Conservation (phyloP, 148 eudicot species). For the Rhododendron ovatum region DNA sequence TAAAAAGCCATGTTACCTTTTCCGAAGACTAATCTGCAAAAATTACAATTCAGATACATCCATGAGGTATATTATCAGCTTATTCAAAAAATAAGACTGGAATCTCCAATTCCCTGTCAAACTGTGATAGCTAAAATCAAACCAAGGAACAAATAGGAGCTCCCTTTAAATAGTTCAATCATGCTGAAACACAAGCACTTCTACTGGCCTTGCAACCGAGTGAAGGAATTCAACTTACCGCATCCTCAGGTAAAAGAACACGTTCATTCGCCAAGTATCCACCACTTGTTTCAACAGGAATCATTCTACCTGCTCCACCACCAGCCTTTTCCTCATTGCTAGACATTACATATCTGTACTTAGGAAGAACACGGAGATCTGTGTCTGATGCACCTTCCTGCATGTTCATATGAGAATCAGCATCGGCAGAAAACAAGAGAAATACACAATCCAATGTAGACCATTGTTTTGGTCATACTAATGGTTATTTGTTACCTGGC, state of each 20-base stretch:
- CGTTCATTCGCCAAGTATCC: conserved; percentile 67
- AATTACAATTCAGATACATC: background rate
- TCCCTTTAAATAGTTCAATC: background rate
- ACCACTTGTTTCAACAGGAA: conserved; percentile 63
- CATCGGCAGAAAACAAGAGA: background rate
- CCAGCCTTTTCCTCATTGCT: conserved; percentile 42
- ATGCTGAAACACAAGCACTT: background rate
- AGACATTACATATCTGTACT: conserved; percentile 55
- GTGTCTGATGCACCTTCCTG: conserved; percentile 99
- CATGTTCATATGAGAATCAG: conserved; percentile 18
- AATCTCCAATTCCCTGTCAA: background rate
- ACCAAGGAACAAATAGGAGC: background rate
- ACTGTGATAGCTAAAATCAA: background rate
- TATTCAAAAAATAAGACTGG: background rate
- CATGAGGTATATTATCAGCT: background rate
- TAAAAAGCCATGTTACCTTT: background rate
- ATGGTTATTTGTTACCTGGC: conserved; percentile 54
- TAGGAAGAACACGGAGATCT: conserved; percentile 72
- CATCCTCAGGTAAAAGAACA: conserved; percentile 80
- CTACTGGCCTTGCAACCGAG: background rate
- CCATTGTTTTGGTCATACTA: background rate
- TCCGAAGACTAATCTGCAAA: conserved; percentile 1
- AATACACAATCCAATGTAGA: background rate
- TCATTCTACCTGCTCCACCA: conserved; percentile 79
- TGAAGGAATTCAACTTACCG: conserved; percentile 49